phyloP scores from a whole-genome alignment of 1,284 basidiomycete genomes.

The Ustilago loliicola region DNA sequence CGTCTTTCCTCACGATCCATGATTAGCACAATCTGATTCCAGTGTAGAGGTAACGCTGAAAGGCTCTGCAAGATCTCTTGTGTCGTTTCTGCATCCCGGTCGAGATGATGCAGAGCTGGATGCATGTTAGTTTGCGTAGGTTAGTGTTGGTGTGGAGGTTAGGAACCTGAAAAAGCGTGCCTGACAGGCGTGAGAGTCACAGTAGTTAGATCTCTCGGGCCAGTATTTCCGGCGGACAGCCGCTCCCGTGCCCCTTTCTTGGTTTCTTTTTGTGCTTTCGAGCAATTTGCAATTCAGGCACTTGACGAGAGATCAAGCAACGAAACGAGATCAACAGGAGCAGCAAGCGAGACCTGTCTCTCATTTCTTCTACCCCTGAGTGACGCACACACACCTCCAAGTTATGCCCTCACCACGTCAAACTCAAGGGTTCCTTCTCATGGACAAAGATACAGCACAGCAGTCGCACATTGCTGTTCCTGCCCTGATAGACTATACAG shows the following conservation, averaged over 20 bases:
- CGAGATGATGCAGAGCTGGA: background rate
- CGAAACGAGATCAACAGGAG: slow-evolving; percentile 14
- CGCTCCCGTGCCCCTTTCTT: slow-evolving; percentile 7
- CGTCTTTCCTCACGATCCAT: background rate
- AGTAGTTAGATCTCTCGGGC: background rate
- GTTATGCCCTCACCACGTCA: background rate
- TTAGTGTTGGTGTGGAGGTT: slow-evolving; percentile 16
- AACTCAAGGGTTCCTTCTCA: background rate
- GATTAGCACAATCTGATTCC: background rate
- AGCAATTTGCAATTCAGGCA: slow-evolving; percentile 13
- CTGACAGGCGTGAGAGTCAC: background rate
- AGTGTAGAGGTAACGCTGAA: background rate
- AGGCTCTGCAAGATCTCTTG: background rate
- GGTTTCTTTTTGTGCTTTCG: background rate
- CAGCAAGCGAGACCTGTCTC: slow-evolving; percentile 11
- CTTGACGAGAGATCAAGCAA: slow-evolving; percentile 21
- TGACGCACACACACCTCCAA: slow-evolving; percentile 7
- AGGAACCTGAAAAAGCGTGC: slow-evolving; percentile 1
- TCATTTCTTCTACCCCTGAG: slow-evolving; percentile 32
- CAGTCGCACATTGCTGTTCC: too few species aligned
- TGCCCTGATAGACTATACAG: slow-evolving; percentile 13
- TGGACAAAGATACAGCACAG: background rate
- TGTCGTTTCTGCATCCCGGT: background rate
- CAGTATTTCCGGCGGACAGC: slow-evolving; percentile 2
- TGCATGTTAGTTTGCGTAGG: background rate